Conservation (phyloP, 176 grass and related monocot genomes). For the Puya raimondii region DNA sequence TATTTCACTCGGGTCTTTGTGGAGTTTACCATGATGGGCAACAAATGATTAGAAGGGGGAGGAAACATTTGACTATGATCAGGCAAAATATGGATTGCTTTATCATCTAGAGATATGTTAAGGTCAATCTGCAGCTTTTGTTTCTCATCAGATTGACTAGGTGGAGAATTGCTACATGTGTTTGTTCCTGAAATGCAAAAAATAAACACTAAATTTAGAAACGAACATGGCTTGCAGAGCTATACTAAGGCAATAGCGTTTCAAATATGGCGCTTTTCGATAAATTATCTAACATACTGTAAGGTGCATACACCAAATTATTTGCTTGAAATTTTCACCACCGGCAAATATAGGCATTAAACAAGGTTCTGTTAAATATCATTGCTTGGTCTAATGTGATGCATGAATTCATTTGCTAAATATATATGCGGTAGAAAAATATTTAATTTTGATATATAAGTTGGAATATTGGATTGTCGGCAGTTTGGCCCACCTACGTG, state of each 20-base stretch:
- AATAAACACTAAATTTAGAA: conserved; percentile 7
- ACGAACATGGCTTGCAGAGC: not conserved
- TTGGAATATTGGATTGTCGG: too few relatives aligned
- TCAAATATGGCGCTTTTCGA: too few relatives aligned
- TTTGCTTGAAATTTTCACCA: too few relatives aligned
- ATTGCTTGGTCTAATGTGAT: too few relatives aligned
- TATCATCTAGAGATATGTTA: conserved; percentile 67
- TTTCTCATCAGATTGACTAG: conserved; percentile 29
- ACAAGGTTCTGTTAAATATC: too few relatives aligned
- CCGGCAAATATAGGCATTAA: too few relatives aligned
- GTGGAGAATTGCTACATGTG: conserved; percentile 24
- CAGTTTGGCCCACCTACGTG: too few relatives aligned
- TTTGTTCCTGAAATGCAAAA: conserved; percentile 27
- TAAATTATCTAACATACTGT: too few relatives aligned
- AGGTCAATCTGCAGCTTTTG: conserved; percentile 56
- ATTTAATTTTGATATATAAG: too few relatives aligned
- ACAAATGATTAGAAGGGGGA: conserved; percentile 24
- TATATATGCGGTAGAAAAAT: too few relatives aligned
- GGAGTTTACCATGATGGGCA: conserved; percentile 18
- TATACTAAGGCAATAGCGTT: not conserved
- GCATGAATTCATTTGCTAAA: too few relatives aligned
- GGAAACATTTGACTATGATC: conserved; percentile 11
- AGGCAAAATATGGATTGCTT: conserved; percentile 12
- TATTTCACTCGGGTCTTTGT: conserved; percentile 25
- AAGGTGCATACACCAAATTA: too few relatives aligned